Base-by-base conservation (phyloP, 305 asterid genomes). In the Fraxinus angustifolia region DNA sequence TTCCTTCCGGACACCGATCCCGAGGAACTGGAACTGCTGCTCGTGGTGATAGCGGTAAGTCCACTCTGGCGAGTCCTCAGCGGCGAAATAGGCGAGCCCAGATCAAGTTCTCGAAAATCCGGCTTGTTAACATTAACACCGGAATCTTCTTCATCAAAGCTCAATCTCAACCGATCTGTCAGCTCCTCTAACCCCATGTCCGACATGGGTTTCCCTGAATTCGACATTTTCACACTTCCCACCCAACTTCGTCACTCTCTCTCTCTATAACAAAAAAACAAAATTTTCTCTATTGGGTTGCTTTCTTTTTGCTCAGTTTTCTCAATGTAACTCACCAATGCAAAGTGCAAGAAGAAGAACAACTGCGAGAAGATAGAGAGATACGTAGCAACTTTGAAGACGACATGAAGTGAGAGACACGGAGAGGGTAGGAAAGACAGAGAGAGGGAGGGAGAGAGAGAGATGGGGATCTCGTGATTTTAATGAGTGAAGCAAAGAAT, bases 91-190 rank as follows among this genome's bases (percentile, higher is more conserved):
- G 97, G 96, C 0, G 98, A 93, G 33, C 89, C 94, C 89, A 89
- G 92, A 89, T 93, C 95, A 85, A 88, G 96, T 82, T 95, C 97
- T 21, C 89, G 87, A 82, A 91, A 95, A 79, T 93, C 98, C 60
- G 99, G 97, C 82, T 93, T 93, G 87, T 94, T 84, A 8, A 82
- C 84, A 83, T 79, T 77, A 48, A 75, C 80, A 28, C 79, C 87
- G 8, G 77, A 75, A 60, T 85, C 88, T 16, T 68, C 80, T 36
- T 86, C 86, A n/a, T 16, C 78, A 40, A 19, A 75, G 72, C 82
- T 85, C 53, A 89, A 30, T 42, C 85, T 82, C 77, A 90, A 78
- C 81, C 90, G 97, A 88, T 92, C 94, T 78, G 90, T 65, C 45
- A 89, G 88, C 4, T 85, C 36, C 2, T 90, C 90, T 75, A 85